Evolutionary conservation across 1,284 basidiomycete genomes (phyloP).

Genomic region (Leccinum fallax): DNA sequence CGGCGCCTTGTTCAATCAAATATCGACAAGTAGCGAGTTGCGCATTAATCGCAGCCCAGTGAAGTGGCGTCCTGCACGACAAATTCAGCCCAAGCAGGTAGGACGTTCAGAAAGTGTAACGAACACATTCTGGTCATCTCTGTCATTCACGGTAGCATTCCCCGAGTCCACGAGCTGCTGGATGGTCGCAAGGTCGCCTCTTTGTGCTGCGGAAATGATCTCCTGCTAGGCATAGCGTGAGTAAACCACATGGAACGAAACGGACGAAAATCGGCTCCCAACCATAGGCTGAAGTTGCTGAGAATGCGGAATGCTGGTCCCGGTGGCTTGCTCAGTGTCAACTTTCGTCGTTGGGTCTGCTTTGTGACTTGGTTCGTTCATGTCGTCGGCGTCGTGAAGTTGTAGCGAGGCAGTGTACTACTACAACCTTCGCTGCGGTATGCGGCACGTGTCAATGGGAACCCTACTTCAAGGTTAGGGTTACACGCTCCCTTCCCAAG

Average conservation of each 20-base stretch:
- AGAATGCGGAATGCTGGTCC: conserved; percentile 28
- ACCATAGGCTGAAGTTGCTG: conserved; percentile 31
- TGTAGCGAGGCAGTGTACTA: conserved; percentile 1
- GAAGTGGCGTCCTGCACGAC: conserved; percentile 69
- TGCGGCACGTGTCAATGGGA: conserved; percentile 17
- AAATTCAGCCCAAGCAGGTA: conserved; percentile 10
- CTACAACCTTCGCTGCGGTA: not conserved
- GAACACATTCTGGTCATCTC: conserved; percentile 85
- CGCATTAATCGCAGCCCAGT: conserved; percentile 97
- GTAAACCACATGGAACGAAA: conserved; percentile 1
- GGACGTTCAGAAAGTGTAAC: conserved; percentile 13
- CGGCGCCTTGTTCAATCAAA: conserved; percentile 91
- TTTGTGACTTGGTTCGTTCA: conserved; percentile 36
- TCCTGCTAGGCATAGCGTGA: conserved; percentile 40
- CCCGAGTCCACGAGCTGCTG: conserved; percentile 75
- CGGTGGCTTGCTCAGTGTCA: conserved; percentile 34
- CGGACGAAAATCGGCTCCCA: conserved; percentile 1
- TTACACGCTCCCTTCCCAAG: conserved; percentile 12
- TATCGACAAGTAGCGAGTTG: conserved; percentile 80
- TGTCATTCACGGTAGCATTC: conserved; percentile 73
- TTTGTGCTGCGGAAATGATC: conserved; percentile 86
- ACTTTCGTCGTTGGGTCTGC: conserved; percentile 37
- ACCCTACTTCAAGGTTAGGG: conserved; percentile 36
- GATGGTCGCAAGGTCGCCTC: conserved; percentile 78
- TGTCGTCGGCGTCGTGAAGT: conserved; percentile 24